Conservation (phyloP, 495 filamentous ascomycete species). For the Xylaria venustula region DNA sequence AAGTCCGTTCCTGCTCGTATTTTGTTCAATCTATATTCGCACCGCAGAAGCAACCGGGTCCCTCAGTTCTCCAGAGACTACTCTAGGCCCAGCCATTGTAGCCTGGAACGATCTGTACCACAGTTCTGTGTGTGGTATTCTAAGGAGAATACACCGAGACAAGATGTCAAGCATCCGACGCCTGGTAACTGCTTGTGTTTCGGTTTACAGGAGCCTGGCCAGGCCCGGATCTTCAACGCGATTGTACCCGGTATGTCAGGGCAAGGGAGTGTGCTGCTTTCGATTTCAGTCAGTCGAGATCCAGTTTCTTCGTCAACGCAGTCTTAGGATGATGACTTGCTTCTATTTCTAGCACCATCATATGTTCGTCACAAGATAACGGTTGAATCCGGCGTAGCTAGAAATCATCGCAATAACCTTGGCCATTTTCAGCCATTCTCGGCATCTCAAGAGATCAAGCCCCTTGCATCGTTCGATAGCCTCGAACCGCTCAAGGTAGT, state of each 20-base stretch:
- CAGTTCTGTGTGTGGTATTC: neutral
- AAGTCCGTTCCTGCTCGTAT: neutral
- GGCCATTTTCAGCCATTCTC: neutral
- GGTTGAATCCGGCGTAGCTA: neutral
- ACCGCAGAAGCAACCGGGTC: neutral
- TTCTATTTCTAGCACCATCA: constrained; percentile 1
- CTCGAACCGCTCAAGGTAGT: too few species aligned
- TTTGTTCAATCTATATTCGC: neutral
- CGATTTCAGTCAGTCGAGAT: neutral
- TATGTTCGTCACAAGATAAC: constrained; percentile 1
- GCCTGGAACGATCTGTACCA: neutral
- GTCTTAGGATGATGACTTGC: neutral
- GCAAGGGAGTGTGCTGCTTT: neutral
- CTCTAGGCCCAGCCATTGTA: neutral
- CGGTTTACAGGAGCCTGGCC: too few species aligned
- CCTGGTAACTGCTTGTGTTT: too few species aligned
- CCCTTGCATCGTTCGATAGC: constrained; percentile 1
- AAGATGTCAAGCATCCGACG: too few species aligned
- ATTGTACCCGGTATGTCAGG: neutral
- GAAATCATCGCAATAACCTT: neutral
- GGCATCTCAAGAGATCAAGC: neutral
- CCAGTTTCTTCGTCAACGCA: neutral
- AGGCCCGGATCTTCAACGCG: too few species aligned
- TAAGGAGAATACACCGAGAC: too few species aligned
- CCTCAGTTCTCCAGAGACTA: neutral